phyloP scores from a whole-genome alignment of 768 basidiomycete genomes.

The Hemileccinum impolitum region DNA sequence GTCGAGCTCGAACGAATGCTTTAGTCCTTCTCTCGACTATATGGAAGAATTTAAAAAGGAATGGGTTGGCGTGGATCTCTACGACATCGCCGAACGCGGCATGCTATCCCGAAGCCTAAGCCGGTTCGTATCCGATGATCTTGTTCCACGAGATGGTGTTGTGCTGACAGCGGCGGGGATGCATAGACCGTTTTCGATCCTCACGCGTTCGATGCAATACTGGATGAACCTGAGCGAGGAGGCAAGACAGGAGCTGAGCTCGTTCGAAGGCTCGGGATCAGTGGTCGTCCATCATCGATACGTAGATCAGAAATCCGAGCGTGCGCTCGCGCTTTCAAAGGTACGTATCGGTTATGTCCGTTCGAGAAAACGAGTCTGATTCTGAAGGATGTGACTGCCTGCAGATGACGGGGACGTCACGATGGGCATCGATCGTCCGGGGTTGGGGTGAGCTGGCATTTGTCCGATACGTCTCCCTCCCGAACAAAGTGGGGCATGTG shows the following conservation, averaged over 20 bases:
- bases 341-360: background rate
- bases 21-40: slow-evolving; percentile 7
- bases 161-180: background rate
- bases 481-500: background rate
- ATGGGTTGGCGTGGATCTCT: background rate
- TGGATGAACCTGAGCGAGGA: background rate
- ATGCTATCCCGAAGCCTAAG: background rate
- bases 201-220: background rate
- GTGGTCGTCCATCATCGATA: background rate
- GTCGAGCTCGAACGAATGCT: background rate
- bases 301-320: background rate
- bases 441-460: slow-evolving; percentile 3
- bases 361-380: background rate
- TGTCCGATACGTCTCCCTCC: background rate
- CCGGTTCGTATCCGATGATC: slow-evolving; percentile 5
- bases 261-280: background rate
- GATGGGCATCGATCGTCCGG: background rate
- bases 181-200: background rate
- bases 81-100: slow-evolving; percentile 7
- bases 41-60: background rate
- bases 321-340: background rate
- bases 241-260: background rate
- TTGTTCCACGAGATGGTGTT: background rate
- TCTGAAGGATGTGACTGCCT: background rate
- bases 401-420: slow-evolving; percentile 3